phyloP scores from a whole-genome alignment of 176 grass and related monocot genomes.

The Raddia guianensis region DNA sequence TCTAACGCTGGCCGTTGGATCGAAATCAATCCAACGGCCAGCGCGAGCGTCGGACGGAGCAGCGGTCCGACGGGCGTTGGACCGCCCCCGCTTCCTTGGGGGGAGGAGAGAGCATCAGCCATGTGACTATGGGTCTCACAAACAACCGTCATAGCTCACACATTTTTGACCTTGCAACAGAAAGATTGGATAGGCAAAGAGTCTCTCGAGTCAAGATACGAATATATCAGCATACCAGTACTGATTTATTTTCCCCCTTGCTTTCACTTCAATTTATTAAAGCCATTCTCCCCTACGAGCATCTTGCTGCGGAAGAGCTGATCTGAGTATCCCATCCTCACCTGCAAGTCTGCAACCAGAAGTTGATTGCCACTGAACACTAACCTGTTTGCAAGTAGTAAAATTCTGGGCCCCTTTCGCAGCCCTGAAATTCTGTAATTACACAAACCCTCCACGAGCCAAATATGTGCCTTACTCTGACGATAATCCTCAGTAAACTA shows the following conservation, averaged over 20 bases:
- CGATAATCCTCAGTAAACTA: neutral
- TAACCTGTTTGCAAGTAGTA: neutral
- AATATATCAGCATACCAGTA: neutral
- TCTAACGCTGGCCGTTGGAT: too few species aligned
- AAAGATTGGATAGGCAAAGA: constrained; percentile 13
- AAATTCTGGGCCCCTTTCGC: neutral
- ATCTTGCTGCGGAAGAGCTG: neutral
- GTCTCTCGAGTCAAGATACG: constrained; percentile 6
- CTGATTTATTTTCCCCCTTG: neutral
- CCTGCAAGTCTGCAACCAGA: neutral
- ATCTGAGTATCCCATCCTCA: neutral
- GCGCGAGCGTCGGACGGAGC: too few species aligned
- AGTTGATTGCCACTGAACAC: neutral
- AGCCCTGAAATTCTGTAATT: neutral
- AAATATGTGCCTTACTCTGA: neutral
- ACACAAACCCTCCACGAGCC: neutral
- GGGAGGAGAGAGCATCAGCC: neutral
- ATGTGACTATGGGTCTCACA: constrained; percentile 5
- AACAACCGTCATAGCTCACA: constrained; percentile 1
- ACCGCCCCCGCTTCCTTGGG: too few species aligned
- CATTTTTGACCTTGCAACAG: constrained; percentile 28
- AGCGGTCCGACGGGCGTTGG: too few species aligned
- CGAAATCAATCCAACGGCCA: too few species aligned
- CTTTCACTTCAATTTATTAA: constrained; percentile 45
- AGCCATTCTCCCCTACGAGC: constrained; percentile 33